A percentile compares a stretch with the other conserved stretches of the same genome.
Evolutionary conservation across 257 asterid species (phyloP).

Genomic region (Penstemon davidsonii): DNA sequence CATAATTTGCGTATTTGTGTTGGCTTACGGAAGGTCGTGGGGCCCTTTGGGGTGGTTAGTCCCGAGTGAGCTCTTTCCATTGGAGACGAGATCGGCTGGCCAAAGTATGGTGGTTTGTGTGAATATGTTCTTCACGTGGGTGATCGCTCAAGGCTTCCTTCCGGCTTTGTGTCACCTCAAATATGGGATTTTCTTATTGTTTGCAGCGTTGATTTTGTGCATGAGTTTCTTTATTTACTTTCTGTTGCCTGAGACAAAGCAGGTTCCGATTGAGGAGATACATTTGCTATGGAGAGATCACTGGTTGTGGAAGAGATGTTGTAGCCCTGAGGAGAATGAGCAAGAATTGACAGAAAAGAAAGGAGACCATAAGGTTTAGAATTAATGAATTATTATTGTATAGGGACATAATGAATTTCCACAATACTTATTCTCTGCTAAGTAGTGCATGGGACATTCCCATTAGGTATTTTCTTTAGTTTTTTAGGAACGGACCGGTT

Average conservation of each 20-base stretch:
- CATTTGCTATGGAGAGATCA: conserved; percentile 51
- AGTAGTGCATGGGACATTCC: no score
- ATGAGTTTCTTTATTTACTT: conserved; percentile 52
- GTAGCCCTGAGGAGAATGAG: conserved; percentile 27
- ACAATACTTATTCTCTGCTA: no score
- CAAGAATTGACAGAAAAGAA: no score
- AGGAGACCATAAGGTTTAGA: no score
- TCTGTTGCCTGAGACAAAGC: conserved; percentile 66
- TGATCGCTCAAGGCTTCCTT: conserved; percentile 59
- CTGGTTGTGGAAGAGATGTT: conserved; percentile 56
- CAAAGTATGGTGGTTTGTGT: conserved; percentile 60
- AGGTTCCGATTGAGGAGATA: conserved; percentile 63
- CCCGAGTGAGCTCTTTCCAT: conserved; percentile 61
- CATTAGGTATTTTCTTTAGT: no score
- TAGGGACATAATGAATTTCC: no score
- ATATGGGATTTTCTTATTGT: conserved; percentile 54
- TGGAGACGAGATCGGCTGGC: conserved; percentile 64
- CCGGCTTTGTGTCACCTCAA: conserved; percentile 48
- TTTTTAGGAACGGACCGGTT: no score
- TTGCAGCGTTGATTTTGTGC: conserved; percentile 39
- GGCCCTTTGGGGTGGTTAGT: conserved; percentile 69
- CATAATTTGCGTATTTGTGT: conserved; percentile 50
- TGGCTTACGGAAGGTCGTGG: conserved; percentile 61
- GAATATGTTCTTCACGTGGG: conserved; percentile 63
- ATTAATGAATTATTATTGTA: no score